phyloP scores from a whole-genome alignment of 805 yeast species.

The Kuraishia ogatae region DNA sequence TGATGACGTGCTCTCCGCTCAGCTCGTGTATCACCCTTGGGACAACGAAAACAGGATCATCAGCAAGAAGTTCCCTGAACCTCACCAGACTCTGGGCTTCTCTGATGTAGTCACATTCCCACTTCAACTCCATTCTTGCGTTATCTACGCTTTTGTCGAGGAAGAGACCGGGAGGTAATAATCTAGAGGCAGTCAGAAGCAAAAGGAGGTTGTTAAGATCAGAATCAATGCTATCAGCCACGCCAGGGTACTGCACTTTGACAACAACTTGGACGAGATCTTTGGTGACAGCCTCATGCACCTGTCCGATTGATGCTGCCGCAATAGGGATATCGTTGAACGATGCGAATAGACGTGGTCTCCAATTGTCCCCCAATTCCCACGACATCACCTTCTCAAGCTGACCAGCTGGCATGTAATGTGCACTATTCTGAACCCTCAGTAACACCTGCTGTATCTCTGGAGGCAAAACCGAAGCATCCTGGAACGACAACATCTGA shows the following conservation, averaged over 20 bases:
- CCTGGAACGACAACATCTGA: conserved; percentile 95
- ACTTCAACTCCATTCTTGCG: conserved; percentile 85
- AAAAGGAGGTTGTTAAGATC: conserved; percentile 81
- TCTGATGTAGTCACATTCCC: conserved; percentile 95
- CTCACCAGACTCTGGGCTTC: conserved; percentile 73
- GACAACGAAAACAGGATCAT: conserved; percentile 60
- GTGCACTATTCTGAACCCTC: conserved; percentile 88
- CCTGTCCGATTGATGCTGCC: conserved; percentile 97
- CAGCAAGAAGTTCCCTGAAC: conserved; percentile 53
- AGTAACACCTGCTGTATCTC: conserved; percentile 76
- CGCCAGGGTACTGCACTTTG: conserved; percentile 97
- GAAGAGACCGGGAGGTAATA: conserved; percentile 87
- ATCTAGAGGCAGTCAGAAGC: conserved; percentile 75
- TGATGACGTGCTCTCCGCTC: conserved; percentile 75
- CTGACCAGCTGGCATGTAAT: conserved; percentile 94
- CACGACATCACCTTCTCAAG: conserved; percentile 61
- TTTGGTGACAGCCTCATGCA: conserved; percentile 70
- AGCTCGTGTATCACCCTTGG: conserved; percentile 74
- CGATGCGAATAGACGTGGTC: conserved; percentile 48
- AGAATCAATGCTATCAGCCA: conserved; percentile 85
- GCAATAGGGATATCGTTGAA: conserved; percentile 91
- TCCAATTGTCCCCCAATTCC: conserved; percentile 80
- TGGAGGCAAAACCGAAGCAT: conserved; percentile 71
- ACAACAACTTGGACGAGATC: conserved; percentile 77
- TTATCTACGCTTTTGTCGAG: conserved; percentile 87